These are phyloP conservation scores for Hygrocybe coccinea DNA, from an alignment of 768 basidiomycete species.

Conservation along the genomic window DNA sequence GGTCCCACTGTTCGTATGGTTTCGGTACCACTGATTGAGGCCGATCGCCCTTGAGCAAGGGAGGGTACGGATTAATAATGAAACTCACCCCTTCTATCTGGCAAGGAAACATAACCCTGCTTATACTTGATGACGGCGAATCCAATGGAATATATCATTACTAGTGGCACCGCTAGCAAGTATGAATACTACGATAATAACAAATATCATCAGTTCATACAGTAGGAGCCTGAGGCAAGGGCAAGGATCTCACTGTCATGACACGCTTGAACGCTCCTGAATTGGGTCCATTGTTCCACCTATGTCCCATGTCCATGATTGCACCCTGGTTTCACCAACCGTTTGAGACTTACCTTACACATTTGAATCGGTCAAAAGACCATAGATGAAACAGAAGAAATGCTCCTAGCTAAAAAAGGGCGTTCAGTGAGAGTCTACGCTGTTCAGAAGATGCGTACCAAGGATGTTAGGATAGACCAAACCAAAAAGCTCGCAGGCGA, in stretches of 20 bases:
- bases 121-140: conserved; percentile 69
- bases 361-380: conserved; percentile 76
- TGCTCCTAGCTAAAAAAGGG: conserved; percentile 42
- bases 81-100: conserved; percentile 47
- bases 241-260: conserved; percentile 62
- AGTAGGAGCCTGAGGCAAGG: not conserved
- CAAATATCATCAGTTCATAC: not conserved
- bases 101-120: conserved; percentile 53
- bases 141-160: conserved; percentile 55
- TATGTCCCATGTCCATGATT: conserved; percentile 21
- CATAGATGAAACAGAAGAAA: conserved; percentile 73
- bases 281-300: conserved; percentile 64
- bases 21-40: conserved; percentile 52
- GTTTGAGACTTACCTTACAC: conserved; percentile 47
- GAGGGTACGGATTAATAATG: not conserved
- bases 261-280: conserved; percentile 78
- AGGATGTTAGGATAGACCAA: conserved; percentile 51
- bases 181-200: conserved; percentile 67
- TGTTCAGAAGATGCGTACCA: conserved; percentile 39
- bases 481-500: conserved; percentile 58
- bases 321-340: not conserved
- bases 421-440: not conserved
- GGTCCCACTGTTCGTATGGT: conserved; percentile 56
- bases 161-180: conserved; percentile 54
- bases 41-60: conserved; percentile 2